A percentile compares a stretch with the other conserved stretches of the same genome.
Conservation (phyloP, 371 early-diverging fungal genomes). For the Nematocida displodere region DNA sequence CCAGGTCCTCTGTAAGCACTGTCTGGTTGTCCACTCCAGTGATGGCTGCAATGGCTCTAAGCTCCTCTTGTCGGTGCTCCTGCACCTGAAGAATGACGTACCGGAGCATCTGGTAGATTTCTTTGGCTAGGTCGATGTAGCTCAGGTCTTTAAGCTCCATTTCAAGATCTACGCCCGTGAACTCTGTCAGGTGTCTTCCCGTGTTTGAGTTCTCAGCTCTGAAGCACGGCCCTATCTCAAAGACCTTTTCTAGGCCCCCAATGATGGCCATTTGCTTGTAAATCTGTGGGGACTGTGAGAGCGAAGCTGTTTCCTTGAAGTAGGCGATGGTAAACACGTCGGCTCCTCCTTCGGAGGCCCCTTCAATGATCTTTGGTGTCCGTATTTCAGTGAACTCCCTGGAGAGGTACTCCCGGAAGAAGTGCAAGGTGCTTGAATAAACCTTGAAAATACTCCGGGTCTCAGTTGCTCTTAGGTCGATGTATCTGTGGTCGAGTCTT, state of each 20-base stretch:
- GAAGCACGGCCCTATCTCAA: constrained; percentile 97
- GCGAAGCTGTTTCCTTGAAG: constrained; percentile 83
- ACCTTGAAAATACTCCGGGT: constrained; percentile 94
- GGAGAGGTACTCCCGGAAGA: constrained; percentile 81
- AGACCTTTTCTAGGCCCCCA: constrained; percentile 91
- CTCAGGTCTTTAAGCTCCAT: constrained; percentile 88
- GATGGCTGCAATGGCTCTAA: constrained; percentile 76
- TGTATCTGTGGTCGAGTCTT: constrained; percentile 84
- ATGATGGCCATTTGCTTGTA: constrained; percentile 99
- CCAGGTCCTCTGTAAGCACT: constrained; percentile 74
- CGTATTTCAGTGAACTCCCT: constrained; percentile 91
- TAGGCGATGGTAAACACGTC: constrained; percentile 92
- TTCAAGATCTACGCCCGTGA: constrained; percentile 96
- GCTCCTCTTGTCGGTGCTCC: constrained; percentile 73
- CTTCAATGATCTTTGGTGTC: constrained; percentile 88
- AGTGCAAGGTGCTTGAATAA: constrained; percentile 80
- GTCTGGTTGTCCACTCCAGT: constrained; percentile 87
- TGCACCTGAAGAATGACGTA: constrained; percentile 69
- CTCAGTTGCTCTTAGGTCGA: constrained; percentile 88
- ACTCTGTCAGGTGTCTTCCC: constrained; percentile 98
- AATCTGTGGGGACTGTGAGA: constrained; percentile 97
- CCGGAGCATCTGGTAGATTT: constrained; percentile 81
- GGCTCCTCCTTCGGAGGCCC: constrained; percentile 95
- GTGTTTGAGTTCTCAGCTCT: constrained; percentile 97
- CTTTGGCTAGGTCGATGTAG: constrained; percentile 86